Base-by-base conservation (phyloP, 2,329 filamentous ascomycete species). In the Penicillium sp. region DNA sequence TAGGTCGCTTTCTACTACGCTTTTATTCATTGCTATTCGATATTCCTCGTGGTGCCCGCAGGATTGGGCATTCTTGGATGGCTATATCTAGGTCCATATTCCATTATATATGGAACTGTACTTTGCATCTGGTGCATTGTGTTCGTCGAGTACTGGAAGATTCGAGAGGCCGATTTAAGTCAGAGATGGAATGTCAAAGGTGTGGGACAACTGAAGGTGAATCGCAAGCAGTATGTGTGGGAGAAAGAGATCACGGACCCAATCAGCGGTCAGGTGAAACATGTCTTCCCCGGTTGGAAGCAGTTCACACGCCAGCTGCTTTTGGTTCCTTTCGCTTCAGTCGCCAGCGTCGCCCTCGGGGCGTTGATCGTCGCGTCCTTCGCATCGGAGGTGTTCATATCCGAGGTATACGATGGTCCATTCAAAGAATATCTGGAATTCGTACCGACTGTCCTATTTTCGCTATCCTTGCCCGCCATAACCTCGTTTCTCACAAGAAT, bases 131-230 rank as follows among this genome's bases (percentile, higher is more conserved):
- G 92, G 91, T 88, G 88, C 56, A 87, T 94, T 3, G 79, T 93
- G 47, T 97, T 97, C 70, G 89, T 96, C 55, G 93, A 97, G 72
- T 96, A 90, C 75, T 97, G 93, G 93, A 96, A 95, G 78, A 89
- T 93, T 67, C 91, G 95, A 72, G 91, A 97, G 74, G 81, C 87
- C 1, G 92, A 97, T 69, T 80, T 97, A 8, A 87, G 88, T 9
- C 85, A 96, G 16, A 85, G 91, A 65, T 97, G 93, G 93, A 89
- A 90, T 15, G 92, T 96, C 3, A 87, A 89, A 50, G 89, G 90
- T 7, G 92, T 96, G 1, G 92, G 90, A 4, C 83, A 81, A 49
- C 91, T 97, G 52, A 90, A 96, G 68, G 85, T 85, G 43, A 89
- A 88, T 63, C 84, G 92, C 46, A 83, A 85, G 36, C 84, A 93